phyloP scores from a whole-genome alignment of 352 stramenopile species.

The Pythium guiyangense region DNA sequence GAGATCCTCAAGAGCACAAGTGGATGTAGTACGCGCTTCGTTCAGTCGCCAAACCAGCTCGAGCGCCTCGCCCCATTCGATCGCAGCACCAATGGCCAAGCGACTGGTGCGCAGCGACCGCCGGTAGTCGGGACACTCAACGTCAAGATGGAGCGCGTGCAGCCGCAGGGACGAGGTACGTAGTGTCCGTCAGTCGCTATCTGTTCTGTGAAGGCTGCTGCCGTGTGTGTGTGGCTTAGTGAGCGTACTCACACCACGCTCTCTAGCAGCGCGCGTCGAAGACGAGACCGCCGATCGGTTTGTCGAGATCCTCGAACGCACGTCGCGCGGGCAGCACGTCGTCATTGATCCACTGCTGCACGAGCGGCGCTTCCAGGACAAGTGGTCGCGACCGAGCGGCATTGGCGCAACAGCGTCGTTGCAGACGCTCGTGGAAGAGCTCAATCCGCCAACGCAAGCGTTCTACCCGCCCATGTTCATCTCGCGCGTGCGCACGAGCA shows the following conservation, averaged over 20 bases:
- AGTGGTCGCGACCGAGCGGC: slow-evolving; percentile 33
- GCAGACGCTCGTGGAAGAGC: slow-evolving; percentile 28
- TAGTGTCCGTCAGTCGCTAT: too few relatives aligned
- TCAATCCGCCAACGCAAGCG: slow-evolving; percentile 44
- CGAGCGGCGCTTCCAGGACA: slow-evolving; percentile 56
- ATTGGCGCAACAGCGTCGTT: slow-evolving; percentile 23
- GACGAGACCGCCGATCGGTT: slow-evolving; percentile 35
- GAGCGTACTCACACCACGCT: too few relatives aligned
- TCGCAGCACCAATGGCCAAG: not conserved
- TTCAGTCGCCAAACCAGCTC: slow-evolving; percentile 10
- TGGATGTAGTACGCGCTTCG: not conserved
- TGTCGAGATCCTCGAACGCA: slow-evolving; percentile 53
- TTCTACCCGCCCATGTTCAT: slow-evolving; percentile 55
- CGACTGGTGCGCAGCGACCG: too few relatives aligned
- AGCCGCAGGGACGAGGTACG: slow-evolving; percentile 23
- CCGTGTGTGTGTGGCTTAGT: too few relatives aligned
- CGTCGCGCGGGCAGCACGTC: slow-evolving; percentile 41
- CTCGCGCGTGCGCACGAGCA: slow-evolving; percentile 25
- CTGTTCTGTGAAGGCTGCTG: not conserved
- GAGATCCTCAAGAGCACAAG: slow-evolving; percentile 20
- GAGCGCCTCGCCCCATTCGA: slow-evolving; percentile 3
- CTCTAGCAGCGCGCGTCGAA: slow-evolving; percentile 11
- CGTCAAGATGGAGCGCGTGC: slow-evolving; percentile 28
- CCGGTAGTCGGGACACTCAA: slow-evolving; percentile 13
- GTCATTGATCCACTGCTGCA: slow-evolving; percentile 50